Conservation (phyloP, 768 basidiomycete species). For the Suillus variegatus region DNA sequence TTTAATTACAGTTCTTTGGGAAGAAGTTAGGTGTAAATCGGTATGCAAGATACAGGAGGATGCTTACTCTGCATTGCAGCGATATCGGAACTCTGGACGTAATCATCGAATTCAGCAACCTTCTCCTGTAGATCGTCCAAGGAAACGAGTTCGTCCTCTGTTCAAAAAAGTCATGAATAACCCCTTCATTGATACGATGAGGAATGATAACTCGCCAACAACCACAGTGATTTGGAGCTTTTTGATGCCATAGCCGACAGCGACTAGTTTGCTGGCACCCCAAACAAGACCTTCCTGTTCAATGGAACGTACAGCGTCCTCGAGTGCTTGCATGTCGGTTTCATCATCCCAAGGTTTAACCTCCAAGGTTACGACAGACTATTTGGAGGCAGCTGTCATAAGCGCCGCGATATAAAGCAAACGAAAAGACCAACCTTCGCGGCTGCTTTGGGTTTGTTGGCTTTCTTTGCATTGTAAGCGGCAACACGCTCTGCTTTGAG, state of each 20-base stretch:
- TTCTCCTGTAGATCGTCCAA: slow-evolving; percentile 93
- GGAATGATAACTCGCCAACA: slow-evolving; percentile 43
- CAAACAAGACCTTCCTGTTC: slow-evolving; percentile 91
- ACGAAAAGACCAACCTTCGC: slow-evolving; percentile 66
- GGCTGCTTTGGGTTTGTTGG: slow-evolving; percentile 79
- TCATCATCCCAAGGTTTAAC: slow-evolving; percentile 99
- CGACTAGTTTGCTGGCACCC: slow-evolving; percentile 91
- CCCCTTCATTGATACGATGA: background rate
- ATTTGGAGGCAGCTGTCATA: slow-evolving; percentile 19
- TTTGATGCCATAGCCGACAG: slow-evolving; percentile 91
- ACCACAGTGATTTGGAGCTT: slow-evolving; percentile 82
- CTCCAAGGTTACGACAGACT: slow-evolving; percentile 98
- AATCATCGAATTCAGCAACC: slow-evolving; percentile 82
- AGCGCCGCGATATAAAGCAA: slow-evolving; percentile 3
- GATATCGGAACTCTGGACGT: slow-evolving; percentile 88
- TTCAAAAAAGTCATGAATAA: slow-evolving; percentile 5
- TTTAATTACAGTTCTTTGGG: slow-evolving; percentile 21
- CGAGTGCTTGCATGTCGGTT: slow-evolving; percentile 92
- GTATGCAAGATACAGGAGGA: background rate
- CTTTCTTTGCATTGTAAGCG: slow-evolving; percentile 93
- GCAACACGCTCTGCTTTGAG: slow-evolving; percentile 93
- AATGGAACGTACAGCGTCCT: slow-evolving; percentile 81
- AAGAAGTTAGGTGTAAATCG: background rate
- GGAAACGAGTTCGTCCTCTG: slow-evolving; percentile 96
- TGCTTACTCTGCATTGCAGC: slow-evolving; percentile 89